These are phyloP conservation scores for Delphinella strobiligena DNA, from an alignment of 2,329 filamentous ascomycete species.

Conservation along the genomic window DNA sequence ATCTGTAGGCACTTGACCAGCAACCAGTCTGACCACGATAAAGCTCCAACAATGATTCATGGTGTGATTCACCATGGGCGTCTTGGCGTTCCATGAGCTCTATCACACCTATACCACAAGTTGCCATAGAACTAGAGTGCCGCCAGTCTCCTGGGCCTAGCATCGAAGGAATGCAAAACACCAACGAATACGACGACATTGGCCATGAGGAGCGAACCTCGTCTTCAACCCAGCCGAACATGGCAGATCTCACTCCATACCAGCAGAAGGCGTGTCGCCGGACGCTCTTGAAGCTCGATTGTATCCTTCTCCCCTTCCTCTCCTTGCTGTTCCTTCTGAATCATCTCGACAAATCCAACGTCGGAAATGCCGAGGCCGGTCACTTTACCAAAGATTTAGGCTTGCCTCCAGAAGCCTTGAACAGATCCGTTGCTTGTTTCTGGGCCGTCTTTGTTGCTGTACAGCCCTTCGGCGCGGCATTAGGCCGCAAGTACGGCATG, in stretches of 20 bases:
- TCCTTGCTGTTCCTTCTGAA: slow-evolving; percentile 41
- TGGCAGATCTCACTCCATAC: not conserved
- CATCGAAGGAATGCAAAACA: too few species aligned
- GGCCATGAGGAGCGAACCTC: too few species aligned
- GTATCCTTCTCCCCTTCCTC: slow-evolving; percentile 38
- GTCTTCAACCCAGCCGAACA: too few species aligned
- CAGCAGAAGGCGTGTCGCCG: slow-evolving; percentile 8
- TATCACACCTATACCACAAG: too few species aligned
- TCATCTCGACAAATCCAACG: slow-evolving; percentile 41
- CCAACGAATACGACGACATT: not conserved
- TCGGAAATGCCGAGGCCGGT: slow-evolving; percentile 45
- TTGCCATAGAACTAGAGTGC: too few species aligned
- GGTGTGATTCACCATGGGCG: too few species aligned
- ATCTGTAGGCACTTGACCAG: too few species aligned
- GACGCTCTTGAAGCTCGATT: slow-evolving; percentile 37
- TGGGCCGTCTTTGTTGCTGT: slow-evolving; percentile 48
- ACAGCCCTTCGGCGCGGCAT: slow-evolving; percentile 44
- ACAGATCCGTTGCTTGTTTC: slow-evolving; percentile 45
- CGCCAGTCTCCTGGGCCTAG: too few species aligned
- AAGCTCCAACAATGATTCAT: too few species aligned
- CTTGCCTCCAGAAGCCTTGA: slow-evolving; percentile 39
- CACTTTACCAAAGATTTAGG: slow-evolving; percentile 48
- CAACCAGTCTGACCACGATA: too few species aligned
- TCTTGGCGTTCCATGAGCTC: too few species aligned
- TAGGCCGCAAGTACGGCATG: slow-evolving; percentile 45